Percentiles rank a stretch among this genome's conserved stretches.
phyloP scores from a whole-genome alignment of 2,329 filamentous ascomycete species.

The Fusarium sp. region DNA sequence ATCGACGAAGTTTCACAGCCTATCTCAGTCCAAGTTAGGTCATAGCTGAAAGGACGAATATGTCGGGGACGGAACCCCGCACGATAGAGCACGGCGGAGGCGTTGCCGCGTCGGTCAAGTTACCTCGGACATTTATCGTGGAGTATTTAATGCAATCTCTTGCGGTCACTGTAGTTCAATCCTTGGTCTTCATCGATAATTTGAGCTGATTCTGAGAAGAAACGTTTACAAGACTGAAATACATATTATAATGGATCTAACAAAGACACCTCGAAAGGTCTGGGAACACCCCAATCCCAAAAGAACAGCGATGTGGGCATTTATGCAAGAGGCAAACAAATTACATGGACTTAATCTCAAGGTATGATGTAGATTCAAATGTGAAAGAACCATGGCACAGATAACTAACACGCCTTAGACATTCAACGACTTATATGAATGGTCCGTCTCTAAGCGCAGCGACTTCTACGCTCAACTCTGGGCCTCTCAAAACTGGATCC shows the following conservation, averaged over 20 bases:
- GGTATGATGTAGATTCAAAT: conserved; percentile 50
- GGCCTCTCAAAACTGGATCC: conserved; percentile 67
- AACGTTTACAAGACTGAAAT: neutral
- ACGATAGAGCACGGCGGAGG: conserved; percentile 12
- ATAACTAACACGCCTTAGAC: conserved; percentile 54
- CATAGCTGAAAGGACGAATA: neutral
- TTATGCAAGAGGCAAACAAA: conserved; percentile 72
- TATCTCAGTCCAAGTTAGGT: neutral
- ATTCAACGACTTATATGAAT: conserved; percentile 76
- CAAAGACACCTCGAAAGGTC: conserved; percentile 65
- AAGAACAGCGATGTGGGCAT: conserved; percentile 71
- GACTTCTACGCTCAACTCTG: conserved; percentile 76
- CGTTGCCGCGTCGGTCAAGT: conserved; percentile 7
- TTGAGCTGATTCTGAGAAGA: neutral
- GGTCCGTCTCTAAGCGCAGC: conserved; percentile 69
- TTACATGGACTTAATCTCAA: conserved; percentile 66
- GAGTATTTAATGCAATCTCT: conserved; percentile 3
- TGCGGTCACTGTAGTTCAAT: neutral
- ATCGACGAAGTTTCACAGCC: conserved; percentile 19
- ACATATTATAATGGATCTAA: conserved; percentile 43
- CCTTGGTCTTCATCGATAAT: neutral
- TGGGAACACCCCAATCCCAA: conserved; percentile 73
- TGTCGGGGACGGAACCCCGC: conserved; percentile 32
- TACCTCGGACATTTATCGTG: conserved; percentile 29
- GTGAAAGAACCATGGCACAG: neutral